Conservation (phyloP, 345 rosid genomes). For the Durio zibethinus region DNA sequence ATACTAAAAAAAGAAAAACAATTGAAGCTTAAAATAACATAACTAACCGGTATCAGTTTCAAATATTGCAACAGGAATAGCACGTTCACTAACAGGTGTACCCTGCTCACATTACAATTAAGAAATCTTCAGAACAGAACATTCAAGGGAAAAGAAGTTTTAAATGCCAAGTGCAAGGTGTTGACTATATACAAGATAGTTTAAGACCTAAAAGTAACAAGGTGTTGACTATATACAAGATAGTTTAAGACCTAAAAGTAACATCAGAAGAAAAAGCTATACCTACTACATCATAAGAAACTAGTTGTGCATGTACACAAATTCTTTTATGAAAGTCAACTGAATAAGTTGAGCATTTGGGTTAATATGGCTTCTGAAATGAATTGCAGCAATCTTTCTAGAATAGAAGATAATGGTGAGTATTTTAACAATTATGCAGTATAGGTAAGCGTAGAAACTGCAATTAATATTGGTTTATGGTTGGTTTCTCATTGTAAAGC, state of each 20-base stretch:
- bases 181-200: background rate
- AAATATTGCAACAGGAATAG: conserved; percentile 97
- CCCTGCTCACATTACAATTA: conserved; percentile 57
- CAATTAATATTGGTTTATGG: background rate
- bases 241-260: background rate
- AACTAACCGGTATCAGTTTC: conserved; percentile 71
- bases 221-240: background rate
- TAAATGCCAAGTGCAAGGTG: background rate
- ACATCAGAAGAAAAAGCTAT: background rate
- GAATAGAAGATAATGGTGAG: background rate
- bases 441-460: background rate
- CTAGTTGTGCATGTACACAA: background rate
- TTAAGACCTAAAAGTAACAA: background rate
- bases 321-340: background rate
- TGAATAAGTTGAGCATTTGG: background rate
- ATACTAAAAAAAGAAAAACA: conserved; percentile 15
- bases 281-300: background rate
- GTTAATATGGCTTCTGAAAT: conserved; percentile 1
- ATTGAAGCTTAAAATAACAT: conserved; percentile 21
- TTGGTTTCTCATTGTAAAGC: background rate
- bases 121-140: conserved; percentile 10
- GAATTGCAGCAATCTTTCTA: background rate
- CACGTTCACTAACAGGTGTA: conserved; percentile 95
- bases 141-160: background rate
- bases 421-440: background rate